Base-by-base conservation (phyloP, 2,329 filamentous ascomycete species). In the Diaporthe sp. region DNA sequence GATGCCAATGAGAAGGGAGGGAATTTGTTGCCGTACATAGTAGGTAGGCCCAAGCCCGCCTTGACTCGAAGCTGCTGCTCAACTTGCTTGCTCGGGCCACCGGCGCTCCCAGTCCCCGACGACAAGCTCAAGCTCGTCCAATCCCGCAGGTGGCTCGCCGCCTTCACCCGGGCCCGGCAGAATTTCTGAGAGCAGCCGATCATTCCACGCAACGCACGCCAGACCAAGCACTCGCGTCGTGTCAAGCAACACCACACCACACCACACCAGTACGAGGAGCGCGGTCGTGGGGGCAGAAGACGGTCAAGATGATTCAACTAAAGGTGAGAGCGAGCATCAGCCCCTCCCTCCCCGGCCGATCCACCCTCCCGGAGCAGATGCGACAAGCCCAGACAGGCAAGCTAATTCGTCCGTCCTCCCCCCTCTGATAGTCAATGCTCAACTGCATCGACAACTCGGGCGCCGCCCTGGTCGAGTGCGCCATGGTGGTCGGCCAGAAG, bases 381-480 rank as follows among this genome's bases (percentile, higher is more conserved):
- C 78, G 81, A 19, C 82, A 49, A 6, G 10, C 4, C n/a, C 37
- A 37, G 17, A 17, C n/a, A 19, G 25, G 22, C 60, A 44, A 46
- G n/a, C 71, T 65, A 46, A 73, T 51, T 13, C 44, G 2, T 7
- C 25, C 28, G 7, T 37, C 17, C 37, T 46, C 71, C 0, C 13
- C 17, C 44, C 19, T 15, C 10, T 0, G 6, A 8, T 80, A 98
- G 97, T 94, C 96, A 84, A 95, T 99, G 92, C 91, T 99, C 82
- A 98, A 97, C 87, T 98, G 97, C 93, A 98, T 99, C 92, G 97
- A 99, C 93, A 99, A 98, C 89, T 98, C 97, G 79, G 97, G 97
- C 84, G 97, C 97, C 80, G 96, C 97, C 81, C 90, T 99, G 79
- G 97, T 98, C 87, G 97, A 99, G 88, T 99, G 97, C 87, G 94